Conservation (phyloP, 495 filamentous ascomycete species). For the Penicillium lividum region DNA sequence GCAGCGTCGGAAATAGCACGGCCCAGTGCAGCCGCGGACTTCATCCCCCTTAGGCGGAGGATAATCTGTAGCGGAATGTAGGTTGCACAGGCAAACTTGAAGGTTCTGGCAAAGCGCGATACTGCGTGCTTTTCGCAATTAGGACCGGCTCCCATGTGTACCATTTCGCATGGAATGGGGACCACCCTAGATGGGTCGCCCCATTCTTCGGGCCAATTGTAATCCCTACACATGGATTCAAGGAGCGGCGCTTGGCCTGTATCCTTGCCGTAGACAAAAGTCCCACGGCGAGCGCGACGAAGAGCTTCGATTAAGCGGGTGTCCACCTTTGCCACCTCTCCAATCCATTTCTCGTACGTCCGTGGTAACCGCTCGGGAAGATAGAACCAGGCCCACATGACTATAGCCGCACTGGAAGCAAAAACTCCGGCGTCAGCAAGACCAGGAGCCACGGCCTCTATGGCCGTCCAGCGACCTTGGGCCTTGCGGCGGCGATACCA, state of each 20-base stretch:
- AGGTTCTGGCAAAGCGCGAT: conserved; percentile 68
- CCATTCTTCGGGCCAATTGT: conserved; percentile 65
- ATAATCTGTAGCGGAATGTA: conserved; percentile 79
- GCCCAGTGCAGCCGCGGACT: conserved; percentile 34
- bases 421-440: conserved; percentile 73
- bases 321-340: conserved; percentile 77
- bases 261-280: conserved; percentile 74
- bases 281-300: conserved; percentile 61
- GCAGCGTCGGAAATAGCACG: conserved; percentile 60
- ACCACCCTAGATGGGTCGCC: conserved; percentile 73
- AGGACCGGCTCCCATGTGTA: conserved; percentile 78
- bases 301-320: conserved; percentile 72
- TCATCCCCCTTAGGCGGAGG: conserved; percentile 59
- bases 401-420: conserved; percentile 69
- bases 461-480: conserved; percentile 49
- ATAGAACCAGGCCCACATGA: conserved; percentile 95
- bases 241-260: conserved; percentile 73
- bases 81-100: conserved; percentile 72
- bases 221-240: conserved; percentile 73
- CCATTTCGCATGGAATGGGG: conserved; percentile 84
- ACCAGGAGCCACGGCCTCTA: conserved; percentile 52
- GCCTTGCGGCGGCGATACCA: conserved; percentile 32
- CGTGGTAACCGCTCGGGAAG: conserved; percentile 64
- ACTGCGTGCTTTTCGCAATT: conserved; percentile 79
- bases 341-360: conserved; percentile 86